Percentiles rank a stretch among this genome's conserved stretches.
phyloP scores from a whole-genome alignment of 2,329 filamentous ascomycete species.

The Botrytis sinoallii region DNA sequence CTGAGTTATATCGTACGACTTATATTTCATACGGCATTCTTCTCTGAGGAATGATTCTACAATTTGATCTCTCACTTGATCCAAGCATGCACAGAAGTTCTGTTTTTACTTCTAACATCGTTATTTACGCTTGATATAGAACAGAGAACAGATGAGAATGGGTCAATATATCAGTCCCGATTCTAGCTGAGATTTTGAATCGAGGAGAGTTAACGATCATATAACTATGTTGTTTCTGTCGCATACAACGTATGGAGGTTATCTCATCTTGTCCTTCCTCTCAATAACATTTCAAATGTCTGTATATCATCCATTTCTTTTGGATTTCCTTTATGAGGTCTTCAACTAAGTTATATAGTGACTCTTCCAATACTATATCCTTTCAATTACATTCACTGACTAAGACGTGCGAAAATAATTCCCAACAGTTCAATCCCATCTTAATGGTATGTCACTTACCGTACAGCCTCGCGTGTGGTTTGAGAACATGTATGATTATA shows the following conservation, averaged over 20 bases:
- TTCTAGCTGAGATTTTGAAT: background rate
- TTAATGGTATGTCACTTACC: background rate
- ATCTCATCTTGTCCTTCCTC: background rate
- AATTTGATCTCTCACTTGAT: background rate
- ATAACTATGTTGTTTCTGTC: background rate
- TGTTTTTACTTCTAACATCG: background rate
- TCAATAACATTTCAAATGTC: background rate
- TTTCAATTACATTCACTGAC: background rate
- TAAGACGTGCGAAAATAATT: background rate
- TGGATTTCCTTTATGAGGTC: too few species aligned
- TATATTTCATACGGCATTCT: background rate
- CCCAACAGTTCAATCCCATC: background rate
- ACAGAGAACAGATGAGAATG: background rate
- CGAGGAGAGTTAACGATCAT: background rate
- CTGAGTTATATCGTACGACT: background rate
- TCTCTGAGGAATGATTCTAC: background rate
- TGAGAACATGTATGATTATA: background rate
- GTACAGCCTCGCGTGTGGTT: background rate
- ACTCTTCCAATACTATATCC: background rate
- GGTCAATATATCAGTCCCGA: rapidly evolving
- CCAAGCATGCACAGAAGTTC: background rate
- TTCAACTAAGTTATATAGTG: too few species aligned
- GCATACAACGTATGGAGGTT: background rate
- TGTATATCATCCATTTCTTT: background rate
- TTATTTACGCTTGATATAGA: background rate